Base-by-base conservation (phyloP, 139 green algal genomes). In the Tetradesmus obliquus region DNA sequence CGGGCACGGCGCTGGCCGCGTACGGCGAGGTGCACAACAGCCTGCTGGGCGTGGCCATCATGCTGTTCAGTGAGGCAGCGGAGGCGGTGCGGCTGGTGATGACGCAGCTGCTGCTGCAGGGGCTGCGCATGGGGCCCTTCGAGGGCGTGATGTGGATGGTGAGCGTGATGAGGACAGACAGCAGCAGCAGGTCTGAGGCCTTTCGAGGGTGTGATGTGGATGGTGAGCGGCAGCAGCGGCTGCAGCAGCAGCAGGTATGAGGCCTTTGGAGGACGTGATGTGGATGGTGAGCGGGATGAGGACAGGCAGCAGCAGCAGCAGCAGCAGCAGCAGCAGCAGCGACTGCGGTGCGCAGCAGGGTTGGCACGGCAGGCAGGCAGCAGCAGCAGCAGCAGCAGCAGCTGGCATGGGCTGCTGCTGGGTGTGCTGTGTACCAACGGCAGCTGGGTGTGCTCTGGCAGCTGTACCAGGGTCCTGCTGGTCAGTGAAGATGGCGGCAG, bases 41-140 rank as follows among this genome's bases (percentile, higher is more conserved):
- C 72, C 32, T 88, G 8, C 2, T 90, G 17, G 88, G 91, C 54
- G 58, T 91, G 45, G 12, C 51, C 32, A 90, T 93, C 94, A 99
- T 98, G 97, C 92, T 98, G 3, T 74, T 88, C 0, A 95, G 92
- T 12, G 97, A 99, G 88, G 93, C 94, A 0, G 94, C 93, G 24
- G 97, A 99, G 89, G 93, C 96, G 2, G 92, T 96, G 12, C 94
- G 97, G 1, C 92, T 99, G 76, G 97, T 99, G 20, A 97, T 98
- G 95, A 99, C 97, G 0, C 97, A 98, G 93, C 94, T 95, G 80
- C 95, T 99, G 85, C 94, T 99, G 6, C 94, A 95, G 24, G 97
- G 97, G 1, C 93, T 97, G 55, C 97, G 97, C 83, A 98, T 99
- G 90, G 96, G 99, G 90, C 97, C 97, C 13, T 98, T 99, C 55